Evolutionary conservation across 129 eudicot species (phyloP).

Genomic region (Lonicera japonica): DNA sequence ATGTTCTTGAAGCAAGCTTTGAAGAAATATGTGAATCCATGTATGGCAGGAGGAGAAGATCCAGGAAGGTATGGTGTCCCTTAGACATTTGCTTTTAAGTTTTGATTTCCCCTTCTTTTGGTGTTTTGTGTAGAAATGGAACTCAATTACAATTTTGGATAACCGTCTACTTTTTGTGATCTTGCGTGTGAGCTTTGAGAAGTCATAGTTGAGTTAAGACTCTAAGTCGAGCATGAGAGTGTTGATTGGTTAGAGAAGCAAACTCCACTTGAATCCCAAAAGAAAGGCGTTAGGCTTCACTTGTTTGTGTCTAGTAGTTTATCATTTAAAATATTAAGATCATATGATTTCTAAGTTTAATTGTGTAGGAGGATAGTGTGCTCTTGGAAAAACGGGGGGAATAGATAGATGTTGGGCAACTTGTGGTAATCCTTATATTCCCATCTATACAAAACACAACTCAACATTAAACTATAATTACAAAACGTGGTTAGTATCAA

Average conservation of each 20-base stretch:
- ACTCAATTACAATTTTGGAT: background rate
- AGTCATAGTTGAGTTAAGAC: too few species aligned
- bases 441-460: background rate
- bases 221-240: too few species aligned
- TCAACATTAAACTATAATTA: too few species aligned
- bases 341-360: too few species aligned
- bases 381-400: background rate
- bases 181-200: background rate
- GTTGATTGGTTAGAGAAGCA: too few species aligned
- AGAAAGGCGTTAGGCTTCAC: background rate
- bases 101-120: background rate
- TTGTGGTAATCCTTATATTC: background rate
- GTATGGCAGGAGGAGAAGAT: conserved; percentile 49
- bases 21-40: conserved; percentile 59
- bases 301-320: too few species aligned
- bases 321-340: too few species aligned
- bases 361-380: too few species aligned
- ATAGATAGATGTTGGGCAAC: background rate
- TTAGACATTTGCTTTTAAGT: conserved; percentile 1
- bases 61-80: conserved; percentile 55
- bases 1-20: conserved; percentile 28
- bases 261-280: background rate
- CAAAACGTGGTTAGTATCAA: too few species aligned
- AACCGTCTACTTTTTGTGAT: background rate
- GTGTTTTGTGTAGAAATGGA: conserved; percentile 1